Percentiles rank a stretch among this genome's conserved stretches.
phyloP scores from a whole-genome alignment of 768 basidiomycete species.

The Lactarius deliciosus region DNA sequence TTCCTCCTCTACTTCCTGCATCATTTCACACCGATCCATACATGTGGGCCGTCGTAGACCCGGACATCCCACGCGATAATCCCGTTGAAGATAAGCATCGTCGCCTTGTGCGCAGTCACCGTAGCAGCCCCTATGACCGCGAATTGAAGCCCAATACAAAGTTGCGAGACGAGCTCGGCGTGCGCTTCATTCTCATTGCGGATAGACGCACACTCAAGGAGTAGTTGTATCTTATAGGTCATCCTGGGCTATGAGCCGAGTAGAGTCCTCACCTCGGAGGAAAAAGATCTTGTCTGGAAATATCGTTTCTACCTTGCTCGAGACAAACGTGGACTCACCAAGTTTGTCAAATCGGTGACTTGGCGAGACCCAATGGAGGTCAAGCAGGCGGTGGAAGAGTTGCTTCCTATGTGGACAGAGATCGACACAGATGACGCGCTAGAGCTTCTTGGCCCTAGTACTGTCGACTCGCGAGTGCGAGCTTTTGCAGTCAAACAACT shows the following conservation, averaged over 20 bases:
- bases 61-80: constrained; percentile 88
- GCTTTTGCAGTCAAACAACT: constrained; percentile 94
- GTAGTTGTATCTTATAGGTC: constrained; percentile 47
- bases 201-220: not conserved
- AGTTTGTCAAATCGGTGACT: constrained; percentile 96
- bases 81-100: constrained; percentile 98
- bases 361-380: constrained; percentile 97
- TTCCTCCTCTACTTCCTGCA: constrained; percentile 46
- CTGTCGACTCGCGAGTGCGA: constrained; percentile 86
- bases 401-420: constrained; percentile 95
- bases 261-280: constrained; percentile 79
- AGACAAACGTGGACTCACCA: constrained; percentile 92
- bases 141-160: constrained; percentile 97
- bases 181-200: constrained; percentile 42
- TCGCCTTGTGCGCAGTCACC: constrained; percentile 88
- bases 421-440: constrained; percentile 96
- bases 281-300: constrained; percentile 97
- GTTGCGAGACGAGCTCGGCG: constrained; percentile 88
- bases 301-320: constrained; percentile 96
- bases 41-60: constrained; percentile 88
- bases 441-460: constrained; percentile 88
- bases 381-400: constrained; percentile 95
- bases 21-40: constrained; percentile 63
- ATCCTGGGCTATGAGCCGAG: constrained; percentile 92
- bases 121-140: constrained; percentile 91